Base-by-base conservation (phyloP, 1,284 basidiomycete genomes). In the Sporisorium reilianum region DNA sequence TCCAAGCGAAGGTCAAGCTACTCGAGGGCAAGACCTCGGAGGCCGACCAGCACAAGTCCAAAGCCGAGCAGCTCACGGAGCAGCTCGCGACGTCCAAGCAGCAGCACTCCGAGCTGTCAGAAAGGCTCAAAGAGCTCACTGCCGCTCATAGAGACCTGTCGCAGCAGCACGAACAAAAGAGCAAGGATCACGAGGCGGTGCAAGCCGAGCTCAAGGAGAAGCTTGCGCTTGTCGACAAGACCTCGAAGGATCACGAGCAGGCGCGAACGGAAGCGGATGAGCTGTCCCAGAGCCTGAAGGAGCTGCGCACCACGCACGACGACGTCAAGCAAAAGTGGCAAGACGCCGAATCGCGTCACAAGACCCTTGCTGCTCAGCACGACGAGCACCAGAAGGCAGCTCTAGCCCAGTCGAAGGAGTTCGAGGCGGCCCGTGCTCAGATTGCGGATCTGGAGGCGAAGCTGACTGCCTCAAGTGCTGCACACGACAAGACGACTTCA, bases 131-230 rank as follows among this genome's bases (percentile, higher is more conserved):
- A 30, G 55, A 61, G 10, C 26, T 40, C 30, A n/a, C 26, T 23
- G 34, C 68, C 2, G 64, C 61, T 12, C 55, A 66, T 45, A 58
- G 57, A 3, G 65, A 52, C 11, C 62, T 70, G 8, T 48, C 55
- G 3, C 57, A 69, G 42, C 49, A 26, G 11, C 61, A 74, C 45
- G 45, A 64, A 41, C 34, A 68, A 55, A 62, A 32, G 55, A 56
- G 48, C 6, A 48, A 56, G 9, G 60, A 56, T 41, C 64, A 60
- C 44, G 61, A 62, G 18, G 42, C 56, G 2, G 53, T 56, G 8
- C 38, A 66, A 34, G 38, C 55, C 8, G 61, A 72, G 45, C 59
- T 72, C 40, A 36, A 63, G 52, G 42, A 72, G 44, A 60, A 72
- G 51, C 51, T 50, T 18, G 36, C 42, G n/a, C 45, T 65, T 4